phyloP scores from a whole-genome alignment of 306 rosid species.

The Quercus robur region DNA sequence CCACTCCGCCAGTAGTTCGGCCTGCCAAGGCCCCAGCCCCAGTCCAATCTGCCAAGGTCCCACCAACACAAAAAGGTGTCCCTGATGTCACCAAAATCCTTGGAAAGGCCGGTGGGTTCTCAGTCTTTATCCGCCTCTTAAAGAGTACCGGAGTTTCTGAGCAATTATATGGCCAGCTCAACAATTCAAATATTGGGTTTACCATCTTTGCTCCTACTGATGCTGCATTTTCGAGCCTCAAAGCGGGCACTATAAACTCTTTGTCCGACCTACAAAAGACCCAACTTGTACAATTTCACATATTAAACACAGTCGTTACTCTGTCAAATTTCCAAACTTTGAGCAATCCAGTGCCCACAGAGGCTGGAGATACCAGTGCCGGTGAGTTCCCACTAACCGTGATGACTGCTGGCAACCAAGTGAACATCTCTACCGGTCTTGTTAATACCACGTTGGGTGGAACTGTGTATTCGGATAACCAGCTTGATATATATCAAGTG shows the following conservation, averaged over 20 bases:
- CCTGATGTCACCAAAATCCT: conserved; percentile 30
- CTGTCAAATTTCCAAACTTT: conserved; percentile 34
- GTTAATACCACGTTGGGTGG: conserved; percentile 33
- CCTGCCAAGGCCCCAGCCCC: not conserved
- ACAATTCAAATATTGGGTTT: conserved; percentile 23
- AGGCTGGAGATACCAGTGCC: conserved; percentile 26
- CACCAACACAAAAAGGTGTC: not conserved
- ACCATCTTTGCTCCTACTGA: conserved; percentile 38
- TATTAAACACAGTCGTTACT: conserved; percentile 18
- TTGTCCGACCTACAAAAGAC: conserved; percentile 26
- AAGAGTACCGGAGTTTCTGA: conserved; percentile 23
- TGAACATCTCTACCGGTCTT: conserved; percentile 37
- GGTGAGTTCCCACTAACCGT: conserved; percentile 31
- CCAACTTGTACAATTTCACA: conserved; percentile 34
- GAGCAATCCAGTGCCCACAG: conserved; percentile 40
- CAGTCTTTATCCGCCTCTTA: conserved; percentile 31
- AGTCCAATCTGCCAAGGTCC: not conserved
- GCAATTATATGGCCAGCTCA: conserved; percentile 31
- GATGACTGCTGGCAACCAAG: conserved; percentile 28
- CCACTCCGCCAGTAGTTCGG: not conserved
- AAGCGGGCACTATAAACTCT: conserved; percentile 35
- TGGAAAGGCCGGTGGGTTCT: conserved; percentile 30
- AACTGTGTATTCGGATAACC: conserved; percentile 31
- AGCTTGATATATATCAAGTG: conserved; percentile 30
- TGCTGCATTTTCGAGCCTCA: conserved; percentile 31